Evolutionary conservation across 108 stramenopile genomes (phyloP).

Genomic region (Cyclostephanos tholiformis): DNA sequence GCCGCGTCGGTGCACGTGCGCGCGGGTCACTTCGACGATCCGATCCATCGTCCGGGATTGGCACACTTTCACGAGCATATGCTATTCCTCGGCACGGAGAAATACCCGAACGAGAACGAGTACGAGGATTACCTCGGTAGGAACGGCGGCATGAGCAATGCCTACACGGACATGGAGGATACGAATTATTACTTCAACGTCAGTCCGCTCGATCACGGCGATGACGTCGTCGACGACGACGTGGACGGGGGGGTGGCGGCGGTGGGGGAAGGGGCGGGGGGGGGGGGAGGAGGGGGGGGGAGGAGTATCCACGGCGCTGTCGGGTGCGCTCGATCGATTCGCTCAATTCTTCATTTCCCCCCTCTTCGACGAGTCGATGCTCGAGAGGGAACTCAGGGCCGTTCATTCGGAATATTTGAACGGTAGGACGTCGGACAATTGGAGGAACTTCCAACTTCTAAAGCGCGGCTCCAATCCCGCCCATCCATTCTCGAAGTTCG

Average conservation of each 20-base stretch:
- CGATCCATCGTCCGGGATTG: conserved; percentile 53
- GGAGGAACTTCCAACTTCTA: conserved; percentile 87
- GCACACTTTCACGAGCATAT: conserved; percentile 95
- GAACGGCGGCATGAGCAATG: conserved; percentile 93
- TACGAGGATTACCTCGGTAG: conserved; percentile 84
- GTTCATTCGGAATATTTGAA: conserved; percentile 97
- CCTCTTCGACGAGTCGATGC: conserved; percentile 81
- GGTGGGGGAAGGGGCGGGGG: conserved; percentile 20
- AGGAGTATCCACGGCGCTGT: conserved; percentile 62
- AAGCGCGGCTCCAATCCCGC: conserved; percentile 67
- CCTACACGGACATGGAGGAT: conserved; percentile 95
- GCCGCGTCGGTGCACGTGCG: conserved; percentile 81
- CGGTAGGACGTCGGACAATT: conserved; percentile 89
- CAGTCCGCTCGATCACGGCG: conserved; percentile 45
- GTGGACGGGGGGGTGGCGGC: background rate
- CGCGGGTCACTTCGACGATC: conserved; percentile 88
- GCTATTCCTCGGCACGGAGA: conserved; percentile 95
- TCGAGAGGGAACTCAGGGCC: conserved; percentile 92
- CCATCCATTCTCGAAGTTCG: conserved; percentile 90
- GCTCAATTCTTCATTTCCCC: conserved; percentile 97
- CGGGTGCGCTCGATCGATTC: conserved; percentile 92
- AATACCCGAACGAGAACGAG: conserved; percentile 92
- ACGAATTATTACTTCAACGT: conserved; percentile 98
- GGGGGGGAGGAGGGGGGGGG: conserved; percentile 3
- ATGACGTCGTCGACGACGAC: background rate